Evolutionary conservation across 2,329 filamentous ascomycete genomes (phyloP), one percentile per base, ranked within the genome.

Genomic region (Colletotrichum eremochloae): DNA sequence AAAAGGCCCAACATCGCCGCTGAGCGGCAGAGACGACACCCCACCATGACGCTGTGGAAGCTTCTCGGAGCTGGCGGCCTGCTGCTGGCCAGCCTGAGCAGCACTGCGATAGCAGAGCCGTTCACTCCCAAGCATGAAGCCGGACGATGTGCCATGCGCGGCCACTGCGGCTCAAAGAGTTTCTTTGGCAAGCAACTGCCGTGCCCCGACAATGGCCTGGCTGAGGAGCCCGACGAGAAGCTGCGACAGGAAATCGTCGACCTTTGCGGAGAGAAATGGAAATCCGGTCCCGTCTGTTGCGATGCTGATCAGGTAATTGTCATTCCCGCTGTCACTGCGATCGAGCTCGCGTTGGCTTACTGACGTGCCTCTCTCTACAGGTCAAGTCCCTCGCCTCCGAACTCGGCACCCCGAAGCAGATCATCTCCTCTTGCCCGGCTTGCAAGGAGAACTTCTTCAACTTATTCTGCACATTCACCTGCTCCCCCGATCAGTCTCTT

Each of bases 391-490:
- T 99, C 74, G 92, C 94, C 77, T 92, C 90, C 73, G 97, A 97
- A 78, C 88, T 99, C 70, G 92, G 94, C 76, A 94, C 94, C 31
- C 96, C 95, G 2, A 94, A 95, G 77, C 91, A 92, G 71, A 93
- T 99, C 79, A 95, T 99, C 80, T 92, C 95, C 36, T 94, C 95
- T 12, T 99, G 96, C 81, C 96, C 96, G 1, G 96, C 97, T 42
- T 99, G 96, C 88, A 97, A 96, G 82, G 93, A 95, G 78, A 99
- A 99, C 86, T 99, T 99, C 86, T 98, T 94, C 86, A 97, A 99
- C 84, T 87, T 97, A 56, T 99, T 99, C 82, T 99, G 96, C 84
- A 97, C 95, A 5, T 98, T 99, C 79, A 98, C 95, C 2, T 99
- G 97, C 85, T 99, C 96, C 5, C 96, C 97, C 7, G 93, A 99